Evolutionary conservation across 169 alveolate genomes (phyloP).

Genomic region (Eimeria falciformis): DNA sequence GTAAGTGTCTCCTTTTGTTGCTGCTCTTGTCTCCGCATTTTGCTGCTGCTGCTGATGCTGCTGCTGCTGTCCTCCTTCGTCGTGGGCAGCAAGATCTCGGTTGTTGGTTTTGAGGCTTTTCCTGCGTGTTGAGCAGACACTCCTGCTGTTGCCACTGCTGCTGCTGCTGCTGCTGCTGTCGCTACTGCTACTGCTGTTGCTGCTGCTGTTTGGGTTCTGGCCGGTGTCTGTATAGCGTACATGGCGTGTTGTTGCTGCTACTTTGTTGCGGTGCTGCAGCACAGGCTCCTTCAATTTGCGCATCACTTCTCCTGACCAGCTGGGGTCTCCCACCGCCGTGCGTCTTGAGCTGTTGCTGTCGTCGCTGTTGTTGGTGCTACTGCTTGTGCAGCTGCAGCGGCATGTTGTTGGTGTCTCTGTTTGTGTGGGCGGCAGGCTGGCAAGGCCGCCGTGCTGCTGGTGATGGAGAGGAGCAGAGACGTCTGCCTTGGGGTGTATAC

Average conservation of each 20-base stretch:
- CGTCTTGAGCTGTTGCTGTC: background rate
- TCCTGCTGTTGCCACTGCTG: background rate
- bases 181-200: background rate
- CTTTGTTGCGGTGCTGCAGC: constrained; percentile 12
- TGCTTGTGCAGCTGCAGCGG: constrained; percentile 38
- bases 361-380: background rate
- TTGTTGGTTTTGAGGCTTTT: background rate
- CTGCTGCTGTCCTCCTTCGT: background rate
- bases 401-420: constrained; percentile 10
- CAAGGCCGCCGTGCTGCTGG: constrained; percentile 46
- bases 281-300: constrained; percentile 40
- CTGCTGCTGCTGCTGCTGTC: too few species aligned
- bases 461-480: constrained; percentile 72
- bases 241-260: background rate
- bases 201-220: background rate
- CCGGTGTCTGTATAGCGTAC: background rate
- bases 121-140: too few species aligned
- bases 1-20: constrained; percentile 4
- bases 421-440: constrained; percentile 71
- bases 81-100: background rate
- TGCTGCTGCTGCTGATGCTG: background rate
- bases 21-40: background rate
- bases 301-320: constrained; percentile 33
- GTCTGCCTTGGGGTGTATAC: constrained; percentile 57
- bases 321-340: constrained; percentile 50